Conservation (phyloP, 805 yeast genomes). For the Wickerhamiella lipophila region DNA sequence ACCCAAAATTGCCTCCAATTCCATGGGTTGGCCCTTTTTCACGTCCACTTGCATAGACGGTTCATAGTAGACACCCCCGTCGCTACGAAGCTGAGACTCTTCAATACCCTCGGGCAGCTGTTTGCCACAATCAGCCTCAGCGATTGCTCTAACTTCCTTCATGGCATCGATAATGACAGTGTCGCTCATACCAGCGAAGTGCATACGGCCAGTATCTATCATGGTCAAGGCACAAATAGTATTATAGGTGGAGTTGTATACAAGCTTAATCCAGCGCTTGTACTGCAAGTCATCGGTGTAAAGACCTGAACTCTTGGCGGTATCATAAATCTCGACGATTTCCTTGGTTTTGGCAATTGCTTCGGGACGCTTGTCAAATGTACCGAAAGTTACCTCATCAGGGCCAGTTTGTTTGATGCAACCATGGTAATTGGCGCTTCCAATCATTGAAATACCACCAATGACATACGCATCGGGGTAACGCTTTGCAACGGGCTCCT, state of each 20-base stretch:
- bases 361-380: conserved; percentile 34
- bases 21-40: conserved; percentile 53
- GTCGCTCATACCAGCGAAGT: conserved; percentile 34
- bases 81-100: conserved; percentile 41
- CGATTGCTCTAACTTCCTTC: conserved; percentile 53
- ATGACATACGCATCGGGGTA: conserved; percentile 41
- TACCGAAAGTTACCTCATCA: conserved; percentile 41
- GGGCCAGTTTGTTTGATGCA: conserved; percentile 38
- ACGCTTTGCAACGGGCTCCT: conserved; percentile 39
- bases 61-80: conserved; percentile 45
- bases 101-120: conserved; percentile 39
- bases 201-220: conserved; percentile 46
- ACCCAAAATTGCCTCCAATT: conserved; percentile 60
- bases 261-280: conserved; percentile 52
- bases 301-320: conserved; percentile 32
- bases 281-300: conserved; percentile 37
- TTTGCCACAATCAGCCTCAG: conserved; percentile 43
- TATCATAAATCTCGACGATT: conserved; percentile 37
- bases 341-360: conserved; percentile 30
- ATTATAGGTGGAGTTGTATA: conserved; percentile 58
- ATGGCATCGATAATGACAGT: conserved; percentile 44
- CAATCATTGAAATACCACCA: conserved; percentile 54
- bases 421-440: conserved; percentile 43
- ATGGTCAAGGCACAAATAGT: conserved; percentile 48
- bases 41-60: conserved; percentile 69